These are phyloP conservation scores for Crithidia acanthocephali DNA, from an alignment of 208 protist species.

Conservation along the genomic window DNA sequence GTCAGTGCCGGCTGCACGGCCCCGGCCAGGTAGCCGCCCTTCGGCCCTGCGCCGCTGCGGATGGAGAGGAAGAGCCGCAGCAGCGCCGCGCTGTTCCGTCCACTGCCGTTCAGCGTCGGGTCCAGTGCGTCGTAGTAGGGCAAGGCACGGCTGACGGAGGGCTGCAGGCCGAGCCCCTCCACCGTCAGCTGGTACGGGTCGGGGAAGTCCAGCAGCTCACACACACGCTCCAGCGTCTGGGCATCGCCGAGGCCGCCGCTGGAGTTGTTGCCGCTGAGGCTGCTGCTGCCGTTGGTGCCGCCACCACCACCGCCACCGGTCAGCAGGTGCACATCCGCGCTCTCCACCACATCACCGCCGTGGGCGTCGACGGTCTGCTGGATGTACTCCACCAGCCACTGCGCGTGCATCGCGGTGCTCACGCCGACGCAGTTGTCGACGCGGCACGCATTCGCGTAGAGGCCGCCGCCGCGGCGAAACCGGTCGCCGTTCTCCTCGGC, in stretches of 20 bases:
- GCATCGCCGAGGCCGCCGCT: constrained; percentile 21
- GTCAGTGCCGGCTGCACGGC: constrained; percentile 83
- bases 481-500: constrained; percentile 69
- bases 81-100: constrained; percentile 81
- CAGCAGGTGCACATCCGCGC: constrained; percentile 8
- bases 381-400: constrained; percentile 93
- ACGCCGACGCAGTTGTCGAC: constrained; percentile 95
- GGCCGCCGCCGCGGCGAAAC: constrained; percentile 65
- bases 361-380: constrained; percentile 83
- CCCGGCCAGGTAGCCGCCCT: constrained; percentile 95
- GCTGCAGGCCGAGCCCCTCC: constrained; percentile 95
- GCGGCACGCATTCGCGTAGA: constrained; percentile 90
- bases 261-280: constrained; percentile 10
- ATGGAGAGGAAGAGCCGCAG: constrained; percentile 98
- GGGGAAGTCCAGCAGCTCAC: constrained; percentile 65
- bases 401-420: constrained; percentile 85
- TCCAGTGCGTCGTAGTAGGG: constrained; percentile 98
- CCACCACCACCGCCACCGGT: not conserved
- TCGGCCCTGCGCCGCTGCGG: constrained; percentile 85
- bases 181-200: constrained; percentile 84
- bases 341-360: constrained; percentile 79
- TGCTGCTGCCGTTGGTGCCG: not conserved
- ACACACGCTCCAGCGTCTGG: constrained; percentile 61
- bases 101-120: constrained; percentile 94
- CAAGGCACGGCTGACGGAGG: constrained; percentile 35